These are phyloP conservation scores for Bassia scoparia DNA, from an alignment of 148 eudicot species.

Conservation along the genomic window DNA sequence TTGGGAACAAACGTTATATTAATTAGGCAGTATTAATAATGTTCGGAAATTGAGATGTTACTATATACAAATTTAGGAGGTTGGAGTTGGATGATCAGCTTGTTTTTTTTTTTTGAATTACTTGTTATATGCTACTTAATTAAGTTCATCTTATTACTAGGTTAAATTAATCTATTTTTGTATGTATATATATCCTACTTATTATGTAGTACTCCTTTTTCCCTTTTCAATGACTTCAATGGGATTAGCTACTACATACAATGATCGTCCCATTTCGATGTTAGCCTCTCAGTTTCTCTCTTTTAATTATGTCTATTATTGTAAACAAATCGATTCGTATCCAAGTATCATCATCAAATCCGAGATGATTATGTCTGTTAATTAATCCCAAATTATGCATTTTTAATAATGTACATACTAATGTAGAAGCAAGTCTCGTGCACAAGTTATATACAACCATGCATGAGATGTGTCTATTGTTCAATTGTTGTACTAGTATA, in stretches of 20 bases:
- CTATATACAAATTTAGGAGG: background rate
- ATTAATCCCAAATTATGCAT: too few relatives aligned
- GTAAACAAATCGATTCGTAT: background rate
- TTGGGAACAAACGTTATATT: background rate
- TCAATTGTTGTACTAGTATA: too few relatives aligned
- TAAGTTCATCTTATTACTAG: background rate
- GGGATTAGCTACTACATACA: background rate
- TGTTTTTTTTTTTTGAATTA: background rate
- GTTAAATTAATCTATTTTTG: background rate
- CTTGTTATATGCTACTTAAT: background rate
- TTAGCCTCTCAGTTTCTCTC: background rate
- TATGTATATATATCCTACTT: slow-evolving; percentile 7
- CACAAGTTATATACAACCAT: too few relatives aligned
- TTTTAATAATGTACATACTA: too few relatives aligned
- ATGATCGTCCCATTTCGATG: too few relatives aligned
- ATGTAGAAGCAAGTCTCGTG: too few relatives aligned
- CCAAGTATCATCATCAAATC: too few relatives aligned
- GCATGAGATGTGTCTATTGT: too few relatives aligned
- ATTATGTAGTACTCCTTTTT: background rate
- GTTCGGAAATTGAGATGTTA: background rate
- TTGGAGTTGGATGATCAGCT: background rate
- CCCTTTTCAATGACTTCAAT: background rate
- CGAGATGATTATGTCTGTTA: too few relatives aligned
- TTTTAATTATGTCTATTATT: background rate
- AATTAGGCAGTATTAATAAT: background rate